These are phyloP conservation scores for Dittrichia graveolens DNA, from an alignment of 129 eudicot species.

Conservation along the genomic window DNA sequence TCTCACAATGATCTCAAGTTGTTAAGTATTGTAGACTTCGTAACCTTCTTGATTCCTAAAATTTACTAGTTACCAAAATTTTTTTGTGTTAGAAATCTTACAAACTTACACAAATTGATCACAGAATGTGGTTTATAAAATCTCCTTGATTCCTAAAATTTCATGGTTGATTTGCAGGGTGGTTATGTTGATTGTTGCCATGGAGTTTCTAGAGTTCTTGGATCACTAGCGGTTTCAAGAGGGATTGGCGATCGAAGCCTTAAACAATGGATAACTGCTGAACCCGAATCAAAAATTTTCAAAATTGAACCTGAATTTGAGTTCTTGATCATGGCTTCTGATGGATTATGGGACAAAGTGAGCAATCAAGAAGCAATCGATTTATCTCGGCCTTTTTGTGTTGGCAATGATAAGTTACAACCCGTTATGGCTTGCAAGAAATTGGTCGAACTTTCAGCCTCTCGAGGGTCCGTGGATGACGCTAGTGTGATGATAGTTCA, in stretches of 20 bases:
- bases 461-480: constrained; percentile 85
- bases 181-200: constrained; percentile 73
- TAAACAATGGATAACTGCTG: constrained; percentile 86
- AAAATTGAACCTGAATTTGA: constrained; percentile 59
- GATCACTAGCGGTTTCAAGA: constrained; percentile 87
- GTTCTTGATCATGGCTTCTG: constrained; percentile 91
- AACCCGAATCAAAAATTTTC: constrained; percentile 64
- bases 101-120: too few relatives aligned
- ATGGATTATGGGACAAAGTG: constrained; percentile 97
- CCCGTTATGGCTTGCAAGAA: constrained; percentile 64
- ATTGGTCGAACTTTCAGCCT: constrained; percentile 58
- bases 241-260: constrained; percentile 80
- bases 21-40: too few relatives aligned
- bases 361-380: constrained; percentile 90
- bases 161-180: constrained; percentile 30
- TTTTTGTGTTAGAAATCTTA: too few relatives aligned
- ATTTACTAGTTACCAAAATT: too few relatives aligned
- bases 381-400: constrained; percentile 56
- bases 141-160: background rate
- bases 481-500: constrained; percentile 69
- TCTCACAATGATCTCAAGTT: too few relatives aligned
- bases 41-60: too few relatives aligned
- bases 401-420: constrained; percentile 40
- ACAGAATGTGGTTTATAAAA: background rate
- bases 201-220: constrained; percentile 80